phyloP scores from a whole-genome alignment of 2,329 filamentous ascomycete genomes.

The Monascus ruber region DNA sequence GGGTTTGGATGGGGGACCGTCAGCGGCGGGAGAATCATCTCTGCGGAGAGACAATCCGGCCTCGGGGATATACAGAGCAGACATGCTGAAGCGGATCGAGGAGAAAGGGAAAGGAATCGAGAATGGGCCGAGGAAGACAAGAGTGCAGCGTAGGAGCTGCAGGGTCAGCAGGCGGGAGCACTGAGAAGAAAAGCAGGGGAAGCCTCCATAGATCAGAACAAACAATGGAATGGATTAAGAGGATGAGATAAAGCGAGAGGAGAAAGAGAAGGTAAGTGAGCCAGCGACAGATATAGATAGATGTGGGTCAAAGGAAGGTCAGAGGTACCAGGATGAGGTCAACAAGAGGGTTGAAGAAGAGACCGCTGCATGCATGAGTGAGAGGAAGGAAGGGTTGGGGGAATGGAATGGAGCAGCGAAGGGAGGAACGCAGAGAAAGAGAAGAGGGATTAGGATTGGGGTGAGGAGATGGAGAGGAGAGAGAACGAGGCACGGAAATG shows the following conservation, averaged over 20 bases:
- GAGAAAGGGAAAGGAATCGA: conserved; percentile 2
- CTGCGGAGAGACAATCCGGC: conserved; percentile 30
- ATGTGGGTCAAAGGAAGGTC: too few relatives aligned
- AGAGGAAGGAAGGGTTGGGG: too few relatives aligned
- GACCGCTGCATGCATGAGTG: too few relatives aligned
- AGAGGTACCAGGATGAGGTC: too few relatives aligned
- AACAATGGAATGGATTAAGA: conserved; percentile 7
- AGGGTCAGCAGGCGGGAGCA: background rate
- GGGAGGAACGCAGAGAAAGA: too few relatives aligned
- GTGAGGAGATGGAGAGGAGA: too few relatives aligned
- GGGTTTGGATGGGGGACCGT: conserved; percentile 19
- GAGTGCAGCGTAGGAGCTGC: background rate
- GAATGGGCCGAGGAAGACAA: conserved; percentile 2
- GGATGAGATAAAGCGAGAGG: conserved; percentile 14
- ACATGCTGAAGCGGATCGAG: conserved; percentile 17
- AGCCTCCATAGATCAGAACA: background rate
- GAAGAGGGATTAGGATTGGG: too few relatives aligned
- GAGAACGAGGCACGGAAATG: too few relatives aligned
- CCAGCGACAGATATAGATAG: conserved; percentile 3
- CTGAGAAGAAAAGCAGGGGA: conserved; percentile 1
- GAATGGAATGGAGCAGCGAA: too few relatives aligned
- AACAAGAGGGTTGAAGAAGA: too few relatives aligned
- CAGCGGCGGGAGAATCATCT: conserved; percentile 15
- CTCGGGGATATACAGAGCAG: conserved; percentile 25
- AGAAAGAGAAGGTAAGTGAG: conserved; percentile 4